Percentiles rank a stretch among this genome's conserved stretches.
Conservation (phyloP, 768 basidiomycete species). For the Psilocybe cubensis region DNA sequence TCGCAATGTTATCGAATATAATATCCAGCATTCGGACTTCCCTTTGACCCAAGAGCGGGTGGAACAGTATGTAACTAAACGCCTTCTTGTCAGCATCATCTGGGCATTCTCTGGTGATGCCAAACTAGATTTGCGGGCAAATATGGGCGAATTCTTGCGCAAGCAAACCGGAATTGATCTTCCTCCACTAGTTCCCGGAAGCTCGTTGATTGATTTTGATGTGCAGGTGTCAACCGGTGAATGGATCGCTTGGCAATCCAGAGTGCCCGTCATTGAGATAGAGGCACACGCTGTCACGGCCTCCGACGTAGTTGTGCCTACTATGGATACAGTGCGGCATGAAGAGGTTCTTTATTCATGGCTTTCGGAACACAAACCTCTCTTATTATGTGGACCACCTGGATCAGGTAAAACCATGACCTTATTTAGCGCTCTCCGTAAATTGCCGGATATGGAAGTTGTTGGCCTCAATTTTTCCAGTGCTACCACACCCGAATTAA, state of each 20-base stretch:
- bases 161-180: constrained; percentile 89
- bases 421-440: constrained; percentile 94
- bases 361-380: constrained; percentile 97
- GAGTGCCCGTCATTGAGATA: constrained; percentile 94
- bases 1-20: constrained; percentile 93
- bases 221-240: constrained; percentile 85
- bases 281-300: constrained; percentile 96
- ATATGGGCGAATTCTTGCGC: constrained; percentile 87
- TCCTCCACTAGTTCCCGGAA: constrained; percentile 73
- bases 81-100: constrained; percentile 87
- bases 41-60: constrained; percentile 83
- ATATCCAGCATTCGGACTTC: constrained; percentile 93
- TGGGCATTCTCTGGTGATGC: constrained; percentile 99
- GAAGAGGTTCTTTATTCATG: constrained; percentile 99
- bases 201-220: constrained; percentile 93
- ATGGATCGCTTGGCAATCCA: constrained; percentile 91
- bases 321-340: constrained; percentile 97
- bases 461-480: constrained; percentile 99
- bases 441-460: constrained; percentile 98
- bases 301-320: constrained; percentile 96
- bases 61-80: constrained; percentile 90
- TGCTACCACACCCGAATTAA: constrained; percentile 96
- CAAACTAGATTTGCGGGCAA: constrained; percentile 85
- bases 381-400: constrained; percentile 98
- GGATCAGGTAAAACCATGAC: constrained; percentile 99